phyloP scores from a whole-genome alignment of 2,329 filamentous ascomycete species.

The Whalleya microplaca region DNA sequence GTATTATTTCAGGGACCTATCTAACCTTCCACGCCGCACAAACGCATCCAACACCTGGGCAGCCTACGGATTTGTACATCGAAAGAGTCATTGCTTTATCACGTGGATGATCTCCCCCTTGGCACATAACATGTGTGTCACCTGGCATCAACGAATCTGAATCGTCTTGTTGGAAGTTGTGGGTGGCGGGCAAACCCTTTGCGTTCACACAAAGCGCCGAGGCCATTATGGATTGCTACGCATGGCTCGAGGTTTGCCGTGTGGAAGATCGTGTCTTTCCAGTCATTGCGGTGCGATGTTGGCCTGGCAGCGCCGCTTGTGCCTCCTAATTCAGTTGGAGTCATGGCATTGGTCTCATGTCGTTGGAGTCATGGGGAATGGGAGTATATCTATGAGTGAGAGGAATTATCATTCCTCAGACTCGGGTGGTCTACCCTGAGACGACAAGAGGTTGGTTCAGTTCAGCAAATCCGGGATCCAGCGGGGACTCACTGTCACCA shows the following conservation, averaged over 20 bases:
- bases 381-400: background rate
- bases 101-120: constrained; percentile 3
- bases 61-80: background rate
- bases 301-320: background rate
- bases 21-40: constrained; percentile 4
- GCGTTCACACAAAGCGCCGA: background rate
- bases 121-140: constrained; percentile 16
- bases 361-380: background rate
- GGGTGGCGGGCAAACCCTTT: background rate
- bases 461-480: background rate
- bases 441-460: background rate
- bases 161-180: constrained; percentile 1
- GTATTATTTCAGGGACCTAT: no score
- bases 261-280: background rate
- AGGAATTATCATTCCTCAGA: background rate
- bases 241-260: background rate
- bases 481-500: background rate
- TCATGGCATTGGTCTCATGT: background rate
- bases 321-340: background rate
- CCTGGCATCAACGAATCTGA: constrained; percentile 8
- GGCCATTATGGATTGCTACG: background rate
- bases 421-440: background rate
- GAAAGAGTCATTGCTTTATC: background rate
- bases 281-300: background rate
- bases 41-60: constrained; percentile 12